phyloP scores from a whole-genome alignment of 371 early-diverging fungal species.

The Rhizopus delemar region DNA sequence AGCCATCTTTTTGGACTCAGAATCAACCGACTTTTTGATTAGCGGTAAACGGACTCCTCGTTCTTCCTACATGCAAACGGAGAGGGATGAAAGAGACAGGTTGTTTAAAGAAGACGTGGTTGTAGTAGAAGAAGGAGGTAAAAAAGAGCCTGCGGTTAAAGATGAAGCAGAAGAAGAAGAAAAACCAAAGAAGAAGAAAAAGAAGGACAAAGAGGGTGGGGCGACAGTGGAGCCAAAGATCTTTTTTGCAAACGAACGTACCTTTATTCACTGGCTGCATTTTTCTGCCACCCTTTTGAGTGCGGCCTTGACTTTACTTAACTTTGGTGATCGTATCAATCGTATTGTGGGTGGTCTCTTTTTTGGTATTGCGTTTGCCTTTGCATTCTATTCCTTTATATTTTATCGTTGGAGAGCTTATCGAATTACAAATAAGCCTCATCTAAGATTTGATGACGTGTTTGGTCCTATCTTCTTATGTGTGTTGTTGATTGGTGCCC shows the following conservation, averaged over 20 bases:
- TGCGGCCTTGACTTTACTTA: slow-evolving; percentile 68
- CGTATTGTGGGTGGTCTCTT: slow-evolving; percentile 68
- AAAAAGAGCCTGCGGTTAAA: slow-evolving; percentile 1
- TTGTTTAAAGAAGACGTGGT: slow-evolving; percentile 14
- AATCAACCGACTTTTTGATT: slow-evolving; percentile 30
- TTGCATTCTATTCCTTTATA: slow-evolving; percentile 80
- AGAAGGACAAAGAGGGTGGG: slow-evolving; percentile 14
- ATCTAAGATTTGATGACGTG: slow-evolving; percentile 61
- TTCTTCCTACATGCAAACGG: slow-evolving; percentile 18
- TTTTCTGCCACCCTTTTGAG: slow-evolving; percentile 66
- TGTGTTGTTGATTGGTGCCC: slow-evolving; percentile 73
- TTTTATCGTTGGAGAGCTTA: slow-evolving; percentile 87
- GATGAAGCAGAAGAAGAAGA: slow-evolving; percentile 30
- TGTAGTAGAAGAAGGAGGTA: slow-evolving; percentile 12
- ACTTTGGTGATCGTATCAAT: slow-evolving; percentile 71
- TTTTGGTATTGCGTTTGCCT: slow-evolving; percentile 68
- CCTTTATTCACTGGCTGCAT: slow-evolving; percentile 85
- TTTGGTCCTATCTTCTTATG: slow-evolving; percentile 83
- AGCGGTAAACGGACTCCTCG: slow-evolving; percentile 26
- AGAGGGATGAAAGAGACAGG: slow-evolving; percentile 9
- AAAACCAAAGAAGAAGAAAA: slow-evolving; percentile 11
- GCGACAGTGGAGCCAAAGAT: slow-evolving; percentile 83
- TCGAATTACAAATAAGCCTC: slow-evolving; percentile 48
- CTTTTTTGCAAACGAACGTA: slow-evolving; percentile 97
- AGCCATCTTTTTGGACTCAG: slow-evolving; percentile 20